Base-by-base conservation (phyloP, 129 eudicot genomes). In the Tagetes patula region DNA sequence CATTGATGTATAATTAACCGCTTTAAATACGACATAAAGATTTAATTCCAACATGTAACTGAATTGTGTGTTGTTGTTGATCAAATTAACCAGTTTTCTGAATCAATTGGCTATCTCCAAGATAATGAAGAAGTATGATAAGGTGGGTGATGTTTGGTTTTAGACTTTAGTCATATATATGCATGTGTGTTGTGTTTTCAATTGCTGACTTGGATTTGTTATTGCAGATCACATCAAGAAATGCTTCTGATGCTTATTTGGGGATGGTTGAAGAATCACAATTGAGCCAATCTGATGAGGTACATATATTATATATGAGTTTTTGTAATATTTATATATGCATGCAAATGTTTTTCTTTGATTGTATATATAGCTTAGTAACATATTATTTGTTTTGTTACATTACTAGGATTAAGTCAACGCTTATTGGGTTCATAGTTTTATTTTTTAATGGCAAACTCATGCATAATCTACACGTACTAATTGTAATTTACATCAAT, bases 41-140 rank as follows among this genome's bases (percentile, higher is more conserved):
- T 74, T 50, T 32, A 42, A 1, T 49, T 6, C 12, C 8, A 33
- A 41, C 5, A 20, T 49, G 10, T 30, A 61, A 70, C 48, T 50
- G 49, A 47, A 31, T 60, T 77, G 39, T 71, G 20, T 78, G 50
- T 49, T 71, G 67, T 32, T 65, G n/a, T 41, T 50, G 48, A 10
- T 47, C 52, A 72, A 6, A 5, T 43, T 6, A 65, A 70, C 67
- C 89, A 87, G 94, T 64, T 87, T 85, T 43, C 71, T 80, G 74
- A 87, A 87, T 48, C 80, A 75, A 47, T 41, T 80, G 80, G 89
- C 89, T 0, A 80, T 84, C 65, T 85, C 87, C 27, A 85, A 85
- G 80, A 85, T 87, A 74, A 75, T 87, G 89, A 83, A 87, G 81
- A 87, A 87, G 54, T 85, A 87, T 41, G 94, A 87, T 64, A 85